phyloP scores from a whole-genome alignment of 371 early-diverging fungal genomes.

The Blastocladiella emersonii region DNA sequence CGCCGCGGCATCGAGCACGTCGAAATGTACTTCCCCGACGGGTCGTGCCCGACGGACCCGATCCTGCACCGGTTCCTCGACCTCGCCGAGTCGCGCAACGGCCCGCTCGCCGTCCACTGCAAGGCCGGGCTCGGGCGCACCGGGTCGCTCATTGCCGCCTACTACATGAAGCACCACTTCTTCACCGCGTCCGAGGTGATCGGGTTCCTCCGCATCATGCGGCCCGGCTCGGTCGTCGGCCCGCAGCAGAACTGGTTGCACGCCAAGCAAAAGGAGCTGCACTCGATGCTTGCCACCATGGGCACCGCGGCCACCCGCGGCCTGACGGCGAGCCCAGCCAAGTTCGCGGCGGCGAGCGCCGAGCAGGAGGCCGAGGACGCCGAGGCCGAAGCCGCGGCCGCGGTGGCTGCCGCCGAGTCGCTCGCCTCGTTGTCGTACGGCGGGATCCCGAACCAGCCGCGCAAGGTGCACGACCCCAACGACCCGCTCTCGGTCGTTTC shows the following conservation, averaged over 20 bases:
- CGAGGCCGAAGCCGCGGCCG: no score
- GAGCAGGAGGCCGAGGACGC: no score
- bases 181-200: conserved; percentile 44
- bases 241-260: conserved; percentile 48
- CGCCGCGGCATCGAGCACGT: conserved; percentile 37
- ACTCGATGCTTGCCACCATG: neutral
- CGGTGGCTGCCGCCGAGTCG: no score
- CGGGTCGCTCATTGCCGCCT: conserved; percentile 52
- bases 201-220: conserved; percentile 34
- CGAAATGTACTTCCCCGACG: conserved; percentile 49
- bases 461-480: neutral
- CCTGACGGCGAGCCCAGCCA: no score
- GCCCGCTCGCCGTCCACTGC: conserved; percentile 52
- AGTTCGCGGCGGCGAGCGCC: no score
- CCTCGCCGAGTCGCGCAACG: conserved; percentile 26
- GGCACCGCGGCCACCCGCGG: no score
- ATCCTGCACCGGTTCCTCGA: conserved; percentile 40
- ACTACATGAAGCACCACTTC: conserved; percentile 43
- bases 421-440: neutral
- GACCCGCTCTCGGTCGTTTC: neutral
- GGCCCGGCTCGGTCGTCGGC: conserved; percentile 51
- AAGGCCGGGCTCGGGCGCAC: conserved; percentile 67
- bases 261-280: neutral
- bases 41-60: conserved; percentile 39
- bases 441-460: neutral